A percentile compares a stretch with the other conserved stretches of the same genome.
These are phyloP conservation scores for Apium graveolens DNA, from an alignment of 129 eudicot genomes.

Conservation along the genomic window DNA sequence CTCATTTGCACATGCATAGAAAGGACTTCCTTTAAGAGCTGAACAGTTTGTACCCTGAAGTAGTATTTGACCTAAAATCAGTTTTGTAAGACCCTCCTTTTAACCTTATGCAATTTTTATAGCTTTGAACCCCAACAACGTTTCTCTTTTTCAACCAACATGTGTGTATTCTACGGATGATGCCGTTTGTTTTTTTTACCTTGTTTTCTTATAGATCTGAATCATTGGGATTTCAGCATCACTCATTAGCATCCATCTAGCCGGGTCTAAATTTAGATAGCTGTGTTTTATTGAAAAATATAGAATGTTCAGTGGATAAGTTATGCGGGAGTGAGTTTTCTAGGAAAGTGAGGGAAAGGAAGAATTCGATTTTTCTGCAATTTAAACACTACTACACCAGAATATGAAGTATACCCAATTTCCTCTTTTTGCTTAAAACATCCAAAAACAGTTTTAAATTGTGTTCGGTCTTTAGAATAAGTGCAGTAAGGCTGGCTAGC, in stretches of 20 bases:
- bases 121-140: neutral
- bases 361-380: neutral
- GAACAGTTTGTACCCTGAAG: too few relatives aligned
- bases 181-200: neutral
- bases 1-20: too few relatives aligned
- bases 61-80: too few relatives aligned
- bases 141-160: neutral
- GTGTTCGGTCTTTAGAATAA: neutral
- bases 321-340: neutral
- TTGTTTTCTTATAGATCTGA: too few relatives aligned
- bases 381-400: neutral
- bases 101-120: neutral
- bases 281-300: neutral
- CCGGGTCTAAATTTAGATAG: neutral
- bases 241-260: neutral
- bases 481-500: neutral
- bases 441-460: neutral
- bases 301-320: too few relatives aligned
- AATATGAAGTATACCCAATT: neutral
- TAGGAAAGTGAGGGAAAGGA: neutral
- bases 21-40: too few relatives aligned
- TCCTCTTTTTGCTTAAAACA: neutral
- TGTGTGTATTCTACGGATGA: neutral
- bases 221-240: neutral
- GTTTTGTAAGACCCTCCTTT: neutral